phyloP scores from a whole-genome alignment of 768 basidiomycete genomes.

The Xanthoconium purpureum region DNA sequence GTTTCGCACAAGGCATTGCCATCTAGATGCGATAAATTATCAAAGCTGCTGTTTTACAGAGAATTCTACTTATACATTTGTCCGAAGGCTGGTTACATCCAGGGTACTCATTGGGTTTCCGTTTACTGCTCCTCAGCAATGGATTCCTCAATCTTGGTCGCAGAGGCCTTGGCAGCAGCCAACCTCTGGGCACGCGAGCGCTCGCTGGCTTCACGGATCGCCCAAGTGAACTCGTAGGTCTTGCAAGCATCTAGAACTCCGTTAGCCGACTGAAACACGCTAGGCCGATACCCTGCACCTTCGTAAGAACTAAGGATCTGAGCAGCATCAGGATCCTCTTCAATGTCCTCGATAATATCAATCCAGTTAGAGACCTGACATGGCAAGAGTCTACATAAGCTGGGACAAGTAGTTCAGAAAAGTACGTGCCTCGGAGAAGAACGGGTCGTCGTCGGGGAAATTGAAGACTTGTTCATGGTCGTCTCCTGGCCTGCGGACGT shows the following conservation, averaged over 20 bases:
- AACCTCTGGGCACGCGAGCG: slow-evolving; percentile 51
- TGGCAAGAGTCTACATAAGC: background rate
- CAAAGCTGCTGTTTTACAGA: background rate
- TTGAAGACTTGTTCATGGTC: slow-evolving; percentile 67
- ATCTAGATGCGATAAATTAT: background rate
- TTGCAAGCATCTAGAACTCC: slow-evolving; percentile 65
- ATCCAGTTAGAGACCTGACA: slow-evolving; percentile 73
- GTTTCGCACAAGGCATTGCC: background rate
- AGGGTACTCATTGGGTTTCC: background rate
- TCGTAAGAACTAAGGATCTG: slow-evolving; percentile 83
- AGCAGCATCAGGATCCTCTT: slow-evolving; percentile 76
- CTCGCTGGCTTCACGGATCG: slow-evolving; percentile 80
- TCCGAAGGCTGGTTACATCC: background rate
- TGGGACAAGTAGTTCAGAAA: background rate
- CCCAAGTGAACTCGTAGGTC: slow-evolving; percentile 93
- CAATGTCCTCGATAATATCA: slow-evolving; percentile 85
- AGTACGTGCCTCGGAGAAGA: slow-evolving; percentile 76
- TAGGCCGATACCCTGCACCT: slow-evolving; percentile 42
- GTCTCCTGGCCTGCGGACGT: slow-evolving; percentile 80
- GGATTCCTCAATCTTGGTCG: slow-evolving; percentile 23
- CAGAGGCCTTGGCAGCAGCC: slow-evolving; percentile 34
- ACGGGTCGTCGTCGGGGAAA: slow-evolving; percentile 85
- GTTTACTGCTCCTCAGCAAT: slow-evolving; percentile 28
- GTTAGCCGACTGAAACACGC: background rate
- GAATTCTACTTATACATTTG: slow-evolving; percentile 1